These are phyloP conservation scores for Lobosporangium transversale DNA, from an alignment of 192 early-diverging fungal genomes.

Conservation along the genomic window DNA sequence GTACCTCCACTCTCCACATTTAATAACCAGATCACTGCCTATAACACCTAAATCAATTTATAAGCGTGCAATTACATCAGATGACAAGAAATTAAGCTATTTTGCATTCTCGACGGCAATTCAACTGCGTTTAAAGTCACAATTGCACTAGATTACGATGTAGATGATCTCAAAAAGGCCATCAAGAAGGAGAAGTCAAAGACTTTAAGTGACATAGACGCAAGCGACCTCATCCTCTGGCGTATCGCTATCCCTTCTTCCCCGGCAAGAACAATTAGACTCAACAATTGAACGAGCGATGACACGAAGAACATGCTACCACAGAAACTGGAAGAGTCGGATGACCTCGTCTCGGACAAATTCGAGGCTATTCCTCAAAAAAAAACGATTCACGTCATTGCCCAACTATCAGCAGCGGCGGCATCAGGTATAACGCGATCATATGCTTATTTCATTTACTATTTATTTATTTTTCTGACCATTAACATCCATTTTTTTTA, in stretches of 20 bases:
- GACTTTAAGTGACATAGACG: neutral
- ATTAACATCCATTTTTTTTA: neutral
- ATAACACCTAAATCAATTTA: neutral
- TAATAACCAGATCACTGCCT: neutral
- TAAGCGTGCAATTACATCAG: neutral
- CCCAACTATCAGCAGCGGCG: neutral
- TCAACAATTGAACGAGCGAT: slow-evolving; percentile 5
- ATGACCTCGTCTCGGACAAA: slow-evolving; percentile 1
- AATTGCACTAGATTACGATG: neutral
- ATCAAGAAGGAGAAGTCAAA: neutral
- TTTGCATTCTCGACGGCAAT: too few species aligned
- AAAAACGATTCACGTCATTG: slow-evolving; percentile 6
- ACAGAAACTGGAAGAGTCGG: neutral
- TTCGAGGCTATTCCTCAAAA: slow-evolving; percentile 4
- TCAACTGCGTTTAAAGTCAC: neutral
- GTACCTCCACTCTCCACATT: neutral
- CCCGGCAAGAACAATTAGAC: neutral
- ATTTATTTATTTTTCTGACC: slow-evolving; percentile 2
- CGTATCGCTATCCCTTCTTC: neutral
- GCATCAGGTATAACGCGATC: neutral
- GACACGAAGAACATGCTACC: neutral
- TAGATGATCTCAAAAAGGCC: too few species aligned
- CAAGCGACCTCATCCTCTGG: slow-evolving; percentile 2
- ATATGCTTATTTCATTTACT: neutral
- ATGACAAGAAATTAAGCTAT: too few species aligned